Base-by-base conservation (phyloP, 495 filamentous ascomycete species). In the Tuber microsphaerosporum region DNA sequence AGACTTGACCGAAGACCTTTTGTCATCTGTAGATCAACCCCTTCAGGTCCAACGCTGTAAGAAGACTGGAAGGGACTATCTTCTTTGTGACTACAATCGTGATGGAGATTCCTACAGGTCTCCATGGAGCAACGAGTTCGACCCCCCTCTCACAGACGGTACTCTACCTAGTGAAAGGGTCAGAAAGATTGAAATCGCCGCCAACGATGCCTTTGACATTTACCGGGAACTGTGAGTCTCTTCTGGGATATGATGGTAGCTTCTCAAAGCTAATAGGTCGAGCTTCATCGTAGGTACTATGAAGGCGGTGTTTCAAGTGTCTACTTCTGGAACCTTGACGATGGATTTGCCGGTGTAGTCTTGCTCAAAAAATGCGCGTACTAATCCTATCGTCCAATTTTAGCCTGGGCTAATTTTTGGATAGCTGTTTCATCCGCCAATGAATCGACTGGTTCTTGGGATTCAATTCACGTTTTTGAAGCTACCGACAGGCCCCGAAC, bases 21-120 rank as follows among this genome's bases (percentile, higher is more conserved):
- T 99, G 76, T 93, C 94, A 76, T 97, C 94, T 46, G 94, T 98
- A 77, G 95, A 99, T 85, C 93, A 97, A 84, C 96, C 96, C 70
- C 90, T 99, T 37, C 90, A 92, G 71, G 88, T 95, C 70, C 90
- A 90, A 75, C 91, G 92, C 76, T 98, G 95, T 87, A 87, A 88
- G 74, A 92, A 94, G 84, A 93, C 92, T 74, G 93, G 92, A 77
- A 92, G 94, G 73, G 95, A 98, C 86, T 99, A 97, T 86, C 89
- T 99, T 61, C 92, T 97, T 77, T 99, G 95, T 87, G 95, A 99
- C 88, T 99, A 98, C 87, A 99, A 99, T 88, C 93, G 95, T 72
- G 95, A 99, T 85, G 96, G 96, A 72, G 95, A 97, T 84, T 94
- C 91, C 85, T 97, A 97, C 87, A 92, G 95, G 45, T 95, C 92